Percentiles rank a stretch among this genome's conserved stretches.
Conservation (phyloP, 2,329 filamentous ascomycete genomes). For the Fusarium mundagurra region DNA sequence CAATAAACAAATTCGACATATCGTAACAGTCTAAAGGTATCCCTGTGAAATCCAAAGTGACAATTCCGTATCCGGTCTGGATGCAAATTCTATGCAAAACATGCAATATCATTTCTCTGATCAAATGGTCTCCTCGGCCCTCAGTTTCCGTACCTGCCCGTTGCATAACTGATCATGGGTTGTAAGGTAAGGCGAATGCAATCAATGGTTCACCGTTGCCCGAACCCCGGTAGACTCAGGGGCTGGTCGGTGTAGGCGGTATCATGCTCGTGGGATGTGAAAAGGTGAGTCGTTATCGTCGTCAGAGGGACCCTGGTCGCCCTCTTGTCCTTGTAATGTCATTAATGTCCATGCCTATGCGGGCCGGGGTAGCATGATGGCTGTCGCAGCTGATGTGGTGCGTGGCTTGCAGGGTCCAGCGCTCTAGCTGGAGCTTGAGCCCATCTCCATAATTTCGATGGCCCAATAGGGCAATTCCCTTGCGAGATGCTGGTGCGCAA, state of each 20-base stretch:
- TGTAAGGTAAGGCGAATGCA: constrained; percentile 1
- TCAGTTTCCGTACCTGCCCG: constrained; percentile 1
- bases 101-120: constrained; percentile 37
- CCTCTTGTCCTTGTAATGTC: constrained; percentile 39
- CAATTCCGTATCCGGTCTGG: constrained; percentile 24
- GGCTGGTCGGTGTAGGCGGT: constrained; percentile 32
- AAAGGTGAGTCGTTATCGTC: constrained; percentile 41
- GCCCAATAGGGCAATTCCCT: constrained; percentile 61
- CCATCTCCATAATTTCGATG: constrained; percentile 62
- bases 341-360: constrained; percentile 40
- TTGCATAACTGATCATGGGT: constrained; percentile 13
- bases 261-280: constrained; percentile 33
- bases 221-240: constrained; percentile 21
- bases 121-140: constrained; percentile 31
- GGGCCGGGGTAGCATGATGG: constrained; percentile 26
- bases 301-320: constrained; percentile 39
- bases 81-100: constrained; percentile 41
- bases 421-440: constrained; percentile 46
- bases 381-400: constrained; percentile 27
- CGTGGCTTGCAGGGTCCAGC: constrained; percentile 6
- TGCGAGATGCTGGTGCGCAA: constrained; percentile 54
- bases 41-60: constrained; percentile 35
- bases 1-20: constrained; percentile 34
- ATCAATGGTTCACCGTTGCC: constrained; percentile 24
- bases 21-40: constrained; percentile 47